Evolutionary conservation across 208 protist genomes (phyloP).

Genomic region (Novymonas esmeraldas): DNA sequence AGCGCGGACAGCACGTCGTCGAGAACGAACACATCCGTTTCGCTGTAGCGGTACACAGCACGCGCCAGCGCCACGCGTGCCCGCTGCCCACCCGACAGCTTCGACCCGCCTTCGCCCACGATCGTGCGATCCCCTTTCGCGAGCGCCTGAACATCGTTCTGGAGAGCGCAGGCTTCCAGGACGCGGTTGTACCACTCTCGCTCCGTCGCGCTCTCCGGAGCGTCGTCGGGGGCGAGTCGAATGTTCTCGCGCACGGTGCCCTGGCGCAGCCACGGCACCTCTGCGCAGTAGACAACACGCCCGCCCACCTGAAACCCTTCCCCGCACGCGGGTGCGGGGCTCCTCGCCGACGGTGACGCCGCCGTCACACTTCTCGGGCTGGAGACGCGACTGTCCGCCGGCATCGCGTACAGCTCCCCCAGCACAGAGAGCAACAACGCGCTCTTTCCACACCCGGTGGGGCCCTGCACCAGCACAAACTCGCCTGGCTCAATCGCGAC

Average conservation of each 20-base stretch:
- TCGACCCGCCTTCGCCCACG: slow-evolving; percentile 79
- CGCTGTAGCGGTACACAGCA: slow-evolving; percentile 64
- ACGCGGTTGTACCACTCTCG: slow-evolving; percentile 69
- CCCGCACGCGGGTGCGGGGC: not conserved
- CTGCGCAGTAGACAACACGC: slow-evolving; percentile 77
- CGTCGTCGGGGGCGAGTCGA: slow-evolving; percentile 46
- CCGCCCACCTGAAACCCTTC: slow-evolving; percentile 63
- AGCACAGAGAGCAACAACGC: slow-evolving; percentile 83
- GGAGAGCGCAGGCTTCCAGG: slow-evolving; percentile 73
- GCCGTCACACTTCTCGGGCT: not conserved
- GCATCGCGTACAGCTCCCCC: slow-evolving; percentile 62
- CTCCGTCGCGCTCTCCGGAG: slow-evolving; percentile 38
- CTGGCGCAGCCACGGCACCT: slow-evolving; percentile 92
- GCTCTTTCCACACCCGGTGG: slow-evolving; percentile 83
- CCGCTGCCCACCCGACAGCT: slow-evolving; percentile 89
- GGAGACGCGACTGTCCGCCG: not conserved
- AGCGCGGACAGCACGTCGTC: slow-evolving; percentile 95
- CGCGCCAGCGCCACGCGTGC: slow-evolving; percentile 85
- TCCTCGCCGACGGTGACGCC: not conserved
- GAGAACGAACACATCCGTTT: slow-evolving; percentile 81
- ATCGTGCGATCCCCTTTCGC: slow-evolving; percentile 87
- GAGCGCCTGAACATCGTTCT: slow-evolving; percentile 79
- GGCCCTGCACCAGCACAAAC: slow-evolving; percentile 79
- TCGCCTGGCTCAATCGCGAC: slow-evolving; percentile 65
- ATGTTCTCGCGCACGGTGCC: slow-evolving; percentile 96